A percentile compares a stretch with the other conserved stretches of the same genome.
Conservation (phyloP, 1,284 basidiomycete species). For the Irpex sp. region DNA sequence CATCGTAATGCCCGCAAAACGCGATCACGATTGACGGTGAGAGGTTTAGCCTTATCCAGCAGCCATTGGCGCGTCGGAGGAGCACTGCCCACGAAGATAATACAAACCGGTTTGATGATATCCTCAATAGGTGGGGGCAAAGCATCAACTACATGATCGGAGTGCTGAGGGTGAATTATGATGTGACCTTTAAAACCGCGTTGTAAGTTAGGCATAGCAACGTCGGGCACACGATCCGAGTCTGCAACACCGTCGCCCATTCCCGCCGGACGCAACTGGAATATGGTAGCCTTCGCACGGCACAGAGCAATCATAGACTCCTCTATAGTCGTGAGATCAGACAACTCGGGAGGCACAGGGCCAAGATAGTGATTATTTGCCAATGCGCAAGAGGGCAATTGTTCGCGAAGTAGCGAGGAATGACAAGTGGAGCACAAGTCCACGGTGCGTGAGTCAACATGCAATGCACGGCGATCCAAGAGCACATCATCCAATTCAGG, state of each 20-base stretch:
- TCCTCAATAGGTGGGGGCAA: constrained; percentile 13
- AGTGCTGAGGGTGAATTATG: constrained; percentile 33
- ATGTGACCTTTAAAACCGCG: constrained; percentile 31
- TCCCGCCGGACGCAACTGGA: constrained; percentile 20
- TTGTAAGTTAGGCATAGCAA: constrained; percentile 16
- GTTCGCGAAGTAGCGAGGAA: no score
- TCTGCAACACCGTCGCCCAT: no score
- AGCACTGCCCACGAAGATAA: constrained; percentile 32
- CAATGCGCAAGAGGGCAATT: constrained; percentile 13
- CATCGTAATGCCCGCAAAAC: no score
- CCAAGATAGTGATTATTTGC: constrained; percentile 26
- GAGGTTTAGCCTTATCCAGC: constrained; percentile 16
- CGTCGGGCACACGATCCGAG: constrained; percentile 2
- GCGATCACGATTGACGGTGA: no score
- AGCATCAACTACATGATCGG: constrained; percentile 20
- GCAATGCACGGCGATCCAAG: no score
- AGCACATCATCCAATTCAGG: no score
- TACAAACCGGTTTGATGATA: constrained; percentile 21
- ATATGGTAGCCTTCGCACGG: constrained; percentile 24
- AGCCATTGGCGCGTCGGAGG: constrained; percentile 29
- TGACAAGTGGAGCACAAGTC: no score
- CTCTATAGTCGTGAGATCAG: constrained; percentile 26
- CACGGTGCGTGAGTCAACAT: no score
- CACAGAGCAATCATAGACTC: constrained; percentile 28
- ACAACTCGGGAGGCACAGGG: constrained; percentile 21